Conservation (phyloP, 108 stramenopile species). For the Bacterosira constricta region DNA sequence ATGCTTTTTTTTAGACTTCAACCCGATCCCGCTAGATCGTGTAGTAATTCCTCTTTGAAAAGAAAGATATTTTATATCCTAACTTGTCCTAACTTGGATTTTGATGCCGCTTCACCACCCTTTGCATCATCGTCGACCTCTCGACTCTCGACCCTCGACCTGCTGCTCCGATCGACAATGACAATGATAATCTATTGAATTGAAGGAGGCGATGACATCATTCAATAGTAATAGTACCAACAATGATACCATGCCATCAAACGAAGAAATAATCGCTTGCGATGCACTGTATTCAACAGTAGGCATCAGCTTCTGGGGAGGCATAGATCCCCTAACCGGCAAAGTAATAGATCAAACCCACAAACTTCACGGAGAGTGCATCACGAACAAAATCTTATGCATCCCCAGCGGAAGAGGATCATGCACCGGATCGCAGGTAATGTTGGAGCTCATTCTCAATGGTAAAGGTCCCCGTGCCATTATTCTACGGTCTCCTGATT, state of each 20-base stretch:
- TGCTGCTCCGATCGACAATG: not conserved
- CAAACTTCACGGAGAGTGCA: conserved; percentile 56
- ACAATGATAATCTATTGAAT: not conserved
- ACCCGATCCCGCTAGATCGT: no score
- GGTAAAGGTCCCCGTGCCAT: conserved; percentile 63
- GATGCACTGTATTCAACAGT: conserved; percentile 28
- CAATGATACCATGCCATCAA: not conserved
- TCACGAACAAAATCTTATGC: conserved; percentile 56
- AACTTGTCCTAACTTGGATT: no score
- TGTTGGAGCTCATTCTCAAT: conserved; percentile 79
- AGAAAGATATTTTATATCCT: no score
- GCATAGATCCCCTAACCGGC: conserved; percentile 72
- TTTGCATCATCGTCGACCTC: no score
- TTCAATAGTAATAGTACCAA: not conserved
- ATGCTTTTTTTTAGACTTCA: no score
- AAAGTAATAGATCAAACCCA: conserved; percentile 71
- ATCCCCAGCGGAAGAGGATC: conserved; percentile 81
- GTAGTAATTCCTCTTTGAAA: no score
- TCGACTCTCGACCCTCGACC: no score
- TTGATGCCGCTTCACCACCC: no score
- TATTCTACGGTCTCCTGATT: conserved; percentile 66
- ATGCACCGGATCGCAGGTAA: conserved; percentile 82
- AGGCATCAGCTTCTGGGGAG: conserved; percentile 84
- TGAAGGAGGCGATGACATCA: not conserved
- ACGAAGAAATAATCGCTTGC: not conserved